A percentile compares a stretch with the other conserved stretches of the same genome.
phyloP scores from a whole-genome alignment of 495 filamentous ascomycete species.

The Alectoria sarmentosa region DNA sequence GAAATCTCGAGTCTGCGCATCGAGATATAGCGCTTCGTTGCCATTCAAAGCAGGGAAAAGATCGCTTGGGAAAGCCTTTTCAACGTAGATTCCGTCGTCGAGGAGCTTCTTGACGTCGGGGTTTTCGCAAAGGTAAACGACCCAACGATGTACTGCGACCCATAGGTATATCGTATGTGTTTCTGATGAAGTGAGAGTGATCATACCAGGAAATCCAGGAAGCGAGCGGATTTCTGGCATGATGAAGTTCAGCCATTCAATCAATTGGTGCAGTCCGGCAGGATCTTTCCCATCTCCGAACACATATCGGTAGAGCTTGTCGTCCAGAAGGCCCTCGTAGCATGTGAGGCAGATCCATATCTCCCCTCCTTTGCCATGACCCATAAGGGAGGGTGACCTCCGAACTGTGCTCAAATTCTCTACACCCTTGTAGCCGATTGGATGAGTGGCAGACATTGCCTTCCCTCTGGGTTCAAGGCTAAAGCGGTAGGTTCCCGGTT shows the following conservation, averaged over 20 bases:
- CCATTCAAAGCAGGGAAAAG: neutral
- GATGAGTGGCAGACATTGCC: too few relatives aligned
- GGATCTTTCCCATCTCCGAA: too few relatives aligned
- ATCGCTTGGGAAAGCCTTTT: neutral
- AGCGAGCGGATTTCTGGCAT: neutral
- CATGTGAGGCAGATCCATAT: neutral
- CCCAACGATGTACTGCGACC: neutral
- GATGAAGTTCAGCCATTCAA: too few relatives aligned
- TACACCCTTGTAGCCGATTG: too few relatives aligned
- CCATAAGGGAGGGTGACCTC: neutral
- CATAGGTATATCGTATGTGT: neutral
- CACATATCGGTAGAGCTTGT: too few relatives aligned
- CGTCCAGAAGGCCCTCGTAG: too few relatives aligned
- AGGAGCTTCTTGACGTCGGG: neutral
- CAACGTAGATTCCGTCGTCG: neutral
- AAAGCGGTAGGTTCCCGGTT: too few relatives aligned
- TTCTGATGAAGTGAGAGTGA: neutral
- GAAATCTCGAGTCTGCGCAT: neutral
- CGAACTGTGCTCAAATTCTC: too few relatives aligned
- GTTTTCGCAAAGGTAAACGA: neutral
- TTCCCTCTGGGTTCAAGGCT: too few relatives aligned
- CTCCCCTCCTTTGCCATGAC: neutral
- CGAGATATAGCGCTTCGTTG: neutral
- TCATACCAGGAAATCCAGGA: neutral
- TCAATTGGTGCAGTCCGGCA: too few relatives aligned